Evolutionary conservation across 441 rosid species (phyloP).

Genomic region (Theobroma grandiflorum): DNA sequence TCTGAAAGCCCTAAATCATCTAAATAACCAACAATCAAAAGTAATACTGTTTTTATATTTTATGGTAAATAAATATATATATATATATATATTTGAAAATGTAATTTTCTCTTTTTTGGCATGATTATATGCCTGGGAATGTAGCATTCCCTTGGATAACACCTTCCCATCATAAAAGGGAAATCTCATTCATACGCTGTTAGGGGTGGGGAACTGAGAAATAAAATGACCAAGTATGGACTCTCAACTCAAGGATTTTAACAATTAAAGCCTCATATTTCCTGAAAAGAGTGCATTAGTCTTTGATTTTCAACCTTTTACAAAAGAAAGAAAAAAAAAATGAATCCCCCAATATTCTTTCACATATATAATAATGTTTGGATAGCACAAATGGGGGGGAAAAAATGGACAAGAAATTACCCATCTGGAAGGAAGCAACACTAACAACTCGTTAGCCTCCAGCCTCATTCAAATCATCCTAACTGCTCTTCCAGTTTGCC

Average conservation of each 20-base stretch:
- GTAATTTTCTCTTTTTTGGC: no score
- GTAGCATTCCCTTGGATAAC: no score
- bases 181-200: no score
- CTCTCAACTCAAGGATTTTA: neutral
- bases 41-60: no score
- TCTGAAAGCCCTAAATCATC: no score
- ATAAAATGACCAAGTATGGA: neutral
- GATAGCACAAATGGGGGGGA: conserved; percentile 34
- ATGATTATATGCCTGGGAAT: no score
- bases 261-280: conserved; percentile 12
- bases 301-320: conserved; percentile 33
- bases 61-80: no score
- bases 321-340: conserved; percentile 30
- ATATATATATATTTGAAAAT: no score
- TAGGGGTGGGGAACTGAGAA: neutral
- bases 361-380: conserved; percentile 23
- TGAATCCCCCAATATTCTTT: conserved; percentile 41
- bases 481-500: conserved; percentile 29
- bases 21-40: no score
- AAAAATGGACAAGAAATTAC: conserved; percentile 38
- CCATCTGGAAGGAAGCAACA: conserved; percentile 38
- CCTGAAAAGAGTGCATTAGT: conserved; percentile 10
- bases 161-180: no score
- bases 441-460: conserved; percentile 42
- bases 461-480: conserved; percentile 32